phyloP scores from a whole-genome alignment of 1,284 basidiomycete genomes.

The Rhodofomes roseus region DNA sequence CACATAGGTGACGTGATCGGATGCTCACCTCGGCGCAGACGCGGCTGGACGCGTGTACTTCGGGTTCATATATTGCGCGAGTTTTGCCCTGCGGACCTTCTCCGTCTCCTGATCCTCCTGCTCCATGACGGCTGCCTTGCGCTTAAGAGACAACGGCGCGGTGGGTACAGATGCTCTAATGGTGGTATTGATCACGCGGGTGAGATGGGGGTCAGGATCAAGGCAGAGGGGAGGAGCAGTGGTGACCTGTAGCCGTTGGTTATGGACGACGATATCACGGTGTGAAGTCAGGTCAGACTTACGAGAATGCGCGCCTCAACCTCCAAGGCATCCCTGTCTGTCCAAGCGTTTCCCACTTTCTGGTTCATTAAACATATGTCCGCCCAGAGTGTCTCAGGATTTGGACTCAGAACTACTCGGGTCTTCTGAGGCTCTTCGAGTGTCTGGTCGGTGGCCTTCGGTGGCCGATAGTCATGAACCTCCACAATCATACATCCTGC shows the following conservation, averaged over 20 bases:
- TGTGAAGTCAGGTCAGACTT: constrained; percentile 21
- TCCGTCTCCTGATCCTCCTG: constrained; percentile 71
- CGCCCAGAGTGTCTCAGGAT: constrained; percentile 68
- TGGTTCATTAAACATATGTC: constrained; percentile 69
- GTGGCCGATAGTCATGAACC: constrained; percentile 66
- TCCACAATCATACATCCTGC: constrained; percentile 80
- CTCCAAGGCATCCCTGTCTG: constrained; percentile 66
- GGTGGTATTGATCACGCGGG: constrained; percentile 68
- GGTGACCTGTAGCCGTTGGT: constrained; percentile 47
- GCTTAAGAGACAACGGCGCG: constrained; percentile 66
- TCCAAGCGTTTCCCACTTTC: constrained; percentile 52
- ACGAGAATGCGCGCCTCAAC: constrained; percentile 71
- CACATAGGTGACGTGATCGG: not conserved
- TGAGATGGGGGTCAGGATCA: constrained; percentile 69
- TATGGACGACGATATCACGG: not conserved
- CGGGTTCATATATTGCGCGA: constrained; percentile 75
- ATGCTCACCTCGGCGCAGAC: constrained; percentile 16
- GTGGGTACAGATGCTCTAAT: constrained; percentile 65
- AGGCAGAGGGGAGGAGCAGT: constrained; percentile 72
- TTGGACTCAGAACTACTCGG: constrained; percentile 71
- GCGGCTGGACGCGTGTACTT: constrained; percentile 26
- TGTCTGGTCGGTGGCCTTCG: constrained; percentile 46
- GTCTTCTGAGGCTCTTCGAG: constrained; percentile 56
- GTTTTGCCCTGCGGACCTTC: constrained; percentile 63
- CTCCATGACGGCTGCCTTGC: constrained; percentile 65